phyloP scores from a whole-genome alignment of 495 filamentous ascomycete genomes.

The Entonaema liquescens region DNA sequence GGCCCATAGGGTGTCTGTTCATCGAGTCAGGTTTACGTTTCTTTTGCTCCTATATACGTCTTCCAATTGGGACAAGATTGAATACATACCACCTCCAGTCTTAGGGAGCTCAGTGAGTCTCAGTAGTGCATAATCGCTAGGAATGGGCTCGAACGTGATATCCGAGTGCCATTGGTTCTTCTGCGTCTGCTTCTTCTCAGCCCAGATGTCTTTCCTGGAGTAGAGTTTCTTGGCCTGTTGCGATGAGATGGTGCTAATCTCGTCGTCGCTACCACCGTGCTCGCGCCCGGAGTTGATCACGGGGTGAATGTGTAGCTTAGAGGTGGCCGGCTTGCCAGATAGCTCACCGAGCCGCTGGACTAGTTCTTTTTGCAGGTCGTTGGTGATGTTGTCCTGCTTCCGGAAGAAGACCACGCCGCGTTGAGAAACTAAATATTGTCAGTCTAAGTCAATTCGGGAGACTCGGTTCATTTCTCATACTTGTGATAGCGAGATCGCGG shows the following conservation, averaged over 20 bases:
- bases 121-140: conserved; percentile 71
- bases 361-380: conserved; percentile 74
- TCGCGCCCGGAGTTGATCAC: conserved; percentile 70
- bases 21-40: background rate
- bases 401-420: conserved; percentile 87
- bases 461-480: conserved; percentile 48
- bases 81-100: conserved; percentile 71
- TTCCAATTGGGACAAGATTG: no score
- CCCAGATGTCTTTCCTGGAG: conserved; percentile 44
- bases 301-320: conserved; percentile 77
- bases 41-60: background rate
- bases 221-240: conserved; percentile 66
- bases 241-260: conserved; percentile 78
- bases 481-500: conserved; percentile 71
- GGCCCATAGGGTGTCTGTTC: conserved; percentile 75
- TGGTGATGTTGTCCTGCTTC: conserved; percentile 70
- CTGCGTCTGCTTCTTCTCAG: conserved; percentile 50
- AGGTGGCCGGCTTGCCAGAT: conserved; percentile 72
- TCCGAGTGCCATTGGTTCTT: conserved; percentile 70
- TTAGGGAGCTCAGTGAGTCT: conserved; percentile 69
- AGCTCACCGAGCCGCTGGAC: conserved; percentile 70
- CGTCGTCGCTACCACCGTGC: conserved; percentile 66
- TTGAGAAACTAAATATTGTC: conserved; percentile 76
- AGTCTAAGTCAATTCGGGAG: conserved; percentile 54
- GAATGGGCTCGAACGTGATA: conserved; percentile 73